A percentile compares a stretch with the other conserved stretches of the same genome.
These are phyloP conservation scores for Fraxinus sp. DNA, from an alignment of 305 asterid genomes.

Conservation along the genomic window DNA sequence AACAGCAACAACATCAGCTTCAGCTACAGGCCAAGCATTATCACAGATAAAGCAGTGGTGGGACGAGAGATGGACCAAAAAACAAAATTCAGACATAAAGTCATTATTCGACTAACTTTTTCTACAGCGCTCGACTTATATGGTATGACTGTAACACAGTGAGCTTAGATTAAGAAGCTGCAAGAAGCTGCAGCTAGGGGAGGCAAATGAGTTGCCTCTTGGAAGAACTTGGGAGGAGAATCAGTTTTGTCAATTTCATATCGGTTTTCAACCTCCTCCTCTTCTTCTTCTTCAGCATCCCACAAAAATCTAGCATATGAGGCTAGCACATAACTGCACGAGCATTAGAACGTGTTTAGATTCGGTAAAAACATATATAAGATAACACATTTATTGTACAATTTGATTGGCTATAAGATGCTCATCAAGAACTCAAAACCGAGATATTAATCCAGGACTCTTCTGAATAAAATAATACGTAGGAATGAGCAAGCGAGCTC, in stretches of 20 bases:
- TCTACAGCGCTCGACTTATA: background rate
- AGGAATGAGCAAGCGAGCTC: background rate
- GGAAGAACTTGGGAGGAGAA: slow-evolving; percentile 33
- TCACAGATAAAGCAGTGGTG: background rate
- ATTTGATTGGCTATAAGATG: slow-evolving; percentile 11
- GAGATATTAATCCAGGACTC: no score
- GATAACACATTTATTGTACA: background rate
- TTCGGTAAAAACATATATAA: background rate
- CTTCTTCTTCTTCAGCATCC: slow-evolving; percentile 59
- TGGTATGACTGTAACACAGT: background rate
- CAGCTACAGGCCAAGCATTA: slow-evolving; percentile 11
- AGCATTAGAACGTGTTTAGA: background rate
- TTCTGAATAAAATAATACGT: no score
- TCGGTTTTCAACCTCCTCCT: slow-evolving; percentile 30
- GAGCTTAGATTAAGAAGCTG: slow-evolving; percentile 50
- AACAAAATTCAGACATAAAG: background rate
- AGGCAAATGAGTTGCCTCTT: slow-evolving; percentile 42
- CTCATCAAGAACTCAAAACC: background rate
- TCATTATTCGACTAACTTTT: background rate
- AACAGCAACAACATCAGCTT: background rate
- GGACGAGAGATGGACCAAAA: background rate
- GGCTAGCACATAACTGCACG: slow-evolving; percentile 61
- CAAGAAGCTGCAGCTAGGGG: slow-evolving; percentile 66
- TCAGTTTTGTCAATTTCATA: slow-evolving; percentile 20
- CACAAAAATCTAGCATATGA: slow-evolving; percentile 82